Base-by-base conservation (phyloP, 208 protist species). In the Wallacemonas sp. region DNA sequence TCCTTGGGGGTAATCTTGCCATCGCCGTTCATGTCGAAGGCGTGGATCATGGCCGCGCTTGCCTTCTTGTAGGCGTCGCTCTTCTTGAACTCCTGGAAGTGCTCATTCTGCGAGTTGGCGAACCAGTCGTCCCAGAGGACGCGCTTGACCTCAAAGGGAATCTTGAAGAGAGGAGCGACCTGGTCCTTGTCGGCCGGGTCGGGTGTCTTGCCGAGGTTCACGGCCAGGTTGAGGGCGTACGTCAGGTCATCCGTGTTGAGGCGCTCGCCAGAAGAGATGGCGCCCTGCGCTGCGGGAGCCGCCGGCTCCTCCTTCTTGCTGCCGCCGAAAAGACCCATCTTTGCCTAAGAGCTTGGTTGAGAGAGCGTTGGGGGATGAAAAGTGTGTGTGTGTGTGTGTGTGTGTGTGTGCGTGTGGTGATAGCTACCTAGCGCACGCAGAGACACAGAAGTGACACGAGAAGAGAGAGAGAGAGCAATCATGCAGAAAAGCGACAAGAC, bases 231-330 rank as follows among this genome's bases (percentile, higher is more conserved):
- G 5, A 91, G 39, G 0, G 85, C 81, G 49, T 78, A 61, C 72
- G 81, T 80, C 46, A 88, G 49, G 65, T 91, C 85, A n/a, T 77
- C 61, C 1, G 81, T 83, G 72, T 82, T 78, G 16, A 88, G 61
- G 16, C 69, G 72, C 0, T 66, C 46, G 23, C 68, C 60, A 17
- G 44, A 64, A 41, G 57, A 66, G 23, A 61, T 61, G 23, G 52
- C 69, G 34, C 57, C 65, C 8, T 67, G 1, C 8, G 41, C 24
- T 2, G 48, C 5, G n/a, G 32, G 16, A 21, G 62, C 46, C 2
- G 47, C 62, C 17, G 4, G 16, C 56, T 60, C 38, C 60, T 77
- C 56, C 58, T 68, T 72, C 24, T 61, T 48, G 41, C 55, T 66
- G 5, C 47, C 48, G 48, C 65, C 74, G 55, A 72, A 74, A 14